Conservation (phyloP, 495 filamentous ascomycete species). For the Talaromyces nanjingensis region DNA sequence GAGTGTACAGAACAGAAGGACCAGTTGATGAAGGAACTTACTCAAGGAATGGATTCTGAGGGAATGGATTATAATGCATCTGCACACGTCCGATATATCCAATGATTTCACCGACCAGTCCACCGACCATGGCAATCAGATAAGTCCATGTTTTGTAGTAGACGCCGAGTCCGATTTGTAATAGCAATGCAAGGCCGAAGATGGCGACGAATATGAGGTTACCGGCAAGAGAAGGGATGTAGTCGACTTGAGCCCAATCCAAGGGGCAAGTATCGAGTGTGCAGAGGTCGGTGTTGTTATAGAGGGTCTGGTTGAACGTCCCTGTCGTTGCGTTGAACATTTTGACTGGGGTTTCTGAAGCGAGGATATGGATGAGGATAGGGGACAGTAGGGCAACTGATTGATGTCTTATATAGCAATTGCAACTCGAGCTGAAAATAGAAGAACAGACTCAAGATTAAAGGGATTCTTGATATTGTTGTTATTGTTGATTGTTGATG, state of each 20-base stretch:
- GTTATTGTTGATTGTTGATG: neutral
- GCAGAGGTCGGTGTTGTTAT: conserved; percentile 16
- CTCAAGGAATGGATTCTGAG: conserved; percentile 30
- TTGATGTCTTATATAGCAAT: neutral
- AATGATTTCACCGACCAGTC: conserved; percentile 29
- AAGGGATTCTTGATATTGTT: neutral
- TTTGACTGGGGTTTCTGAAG: neutral
- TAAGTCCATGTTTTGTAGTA: conserved; percentile 25
- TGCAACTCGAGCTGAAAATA: neutral
- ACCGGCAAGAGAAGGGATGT: conserved; percentile 26
- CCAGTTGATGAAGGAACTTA: conserved; percentile 12
- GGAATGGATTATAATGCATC: conserved; percentile 33
- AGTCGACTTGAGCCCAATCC: conserved; percentile 24
- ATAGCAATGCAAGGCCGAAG: conserved; percentile 23
- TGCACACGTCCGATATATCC: conserved; percentile 34
- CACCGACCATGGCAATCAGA: conserved; percentile 17
- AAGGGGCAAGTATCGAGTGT: conserved; percentile 29
- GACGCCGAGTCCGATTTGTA: conserved; percentile 23
- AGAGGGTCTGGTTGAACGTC: conserved; percentile 2
- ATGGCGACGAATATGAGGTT: conserved; percentile 28
- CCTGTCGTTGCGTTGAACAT: conserved; percentile 3
- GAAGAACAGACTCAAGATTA: neutral
- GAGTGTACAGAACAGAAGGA: neutral
- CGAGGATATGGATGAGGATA: neutral
- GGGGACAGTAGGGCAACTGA: neutral